Conservation (phyloP, 179 eudicot species). For the Spinacia oleracea region DNA sequence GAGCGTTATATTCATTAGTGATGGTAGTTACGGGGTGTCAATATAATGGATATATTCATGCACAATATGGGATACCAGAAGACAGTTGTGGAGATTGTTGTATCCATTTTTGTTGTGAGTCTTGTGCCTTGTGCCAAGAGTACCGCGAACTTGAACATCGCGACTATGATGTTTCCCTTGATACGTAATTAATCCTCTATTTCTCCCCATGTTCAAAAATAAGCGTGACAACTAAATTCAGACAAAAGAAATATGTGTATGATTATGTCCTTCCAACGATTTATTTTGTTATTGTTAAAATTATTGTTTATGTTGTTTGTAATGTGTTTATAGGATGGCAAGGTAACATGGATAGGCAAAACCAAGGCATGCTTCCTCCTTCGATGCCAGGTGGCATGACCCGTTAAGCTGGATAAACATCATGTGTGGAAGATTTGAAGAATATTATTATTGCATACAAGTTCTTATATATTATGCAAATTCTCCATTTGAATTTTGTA, state of each 20-base stretch:
- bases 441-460: background rate
- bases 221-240: no score
- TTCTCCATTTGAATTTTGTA: background rate
- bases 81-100: slow-evolving; percentile 38
- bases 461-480: background rate
- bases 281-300: background rate
- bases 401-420: slow-evolving; percentile 13
- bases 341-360: slow-evolving; percentile 45
- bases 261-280: no score
- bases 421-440: background rate
- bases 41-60: slow-evolving; percentile 45
- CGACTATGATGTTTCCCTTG: slow-evolving; percentile 48
- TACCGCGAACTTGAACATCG: slow-evolving; percentile 57
- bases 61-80: slow-evolving; percentile 38
- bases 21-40: slow-evolving; percentile 36
- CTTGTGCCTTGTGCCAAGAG: slow-evolving; percentile 62
- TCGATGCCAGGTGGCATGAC: slow-evolving; percentile 38
- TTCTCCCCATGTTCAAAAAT: no score
- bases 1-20: slow-evolving; percentile 44
- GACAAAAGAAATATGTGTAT: no score
- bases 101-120: slow-evolving; percentile 47
- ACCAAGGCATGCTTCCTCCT: slow-evolving; percentile 33
- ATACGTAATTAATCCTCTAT: slow-evolving; percentile 19
- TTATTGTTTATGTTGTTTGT: background rate
- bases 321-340: slow-evolving; percentile 39